Base-by-base conservation (phyloP, 2,329 filamentous ascomycete species). In the Thyridium curvatum region DNA sequence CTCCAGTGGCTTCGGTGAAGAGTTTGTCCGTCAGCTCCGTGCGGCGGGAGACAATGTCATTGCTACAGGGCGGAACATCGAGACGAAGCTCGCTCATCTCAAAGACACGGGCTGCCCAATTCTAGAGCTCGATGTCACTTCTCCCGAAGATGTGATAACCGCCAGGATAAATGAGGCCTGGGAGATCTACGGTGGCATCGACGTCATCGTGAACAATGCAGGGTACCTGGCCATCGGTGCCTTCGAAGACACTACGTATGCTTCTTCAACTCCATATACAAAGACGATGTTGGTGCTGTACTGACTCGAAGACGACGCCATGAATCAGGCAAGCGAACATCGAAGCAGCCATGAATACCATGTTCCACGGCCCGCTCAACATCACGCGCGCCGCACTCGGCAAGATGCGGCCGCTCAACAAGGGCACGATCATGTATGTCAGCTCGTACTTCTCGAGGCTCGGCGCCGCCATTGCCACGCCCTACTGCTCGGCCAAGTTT, bases 1-100 rank as follows among this genome's bases (percentile, higher is more conserved):
- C 46, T 66, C 64, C 8, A 66, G 59, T 35, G 65, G 64, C 15
- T 68, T 69, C 30, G 66, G 65, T 12, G 52, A 60, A 30, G 35
- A 50, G 4, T 50, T 68, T 14, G 60, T 61, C 5, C 53, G 56
- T 13, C 55, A 62, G 35, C 55, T 68, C 29, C 48, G 59, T 9
- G 52, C 56, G 15, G 46, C 49, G 2, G 65, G 63, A 0, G 62
- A 68, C 33, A 58, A 61, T 13, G 59, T 66, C 13, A 61, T 68
- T 37, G 64, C 65, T 1, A 66, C 64, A 1, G 64, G 62, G 0
- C 62, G 65, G 4, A 54, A 61, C 14, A 57, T 59, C 0, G 55
- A 59, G 3, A 46, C 35, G 8, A 59, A 47, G n/a, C 53, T 63
- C 4, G 38, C 52, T 26, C 50, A 64, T n/a, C 61, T 70, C 29